These are phyloP conservation scores for Dipodascopsis tothii DNA, from an alignment of 805 yeast species.

Conservation along the genomic window DNA sequence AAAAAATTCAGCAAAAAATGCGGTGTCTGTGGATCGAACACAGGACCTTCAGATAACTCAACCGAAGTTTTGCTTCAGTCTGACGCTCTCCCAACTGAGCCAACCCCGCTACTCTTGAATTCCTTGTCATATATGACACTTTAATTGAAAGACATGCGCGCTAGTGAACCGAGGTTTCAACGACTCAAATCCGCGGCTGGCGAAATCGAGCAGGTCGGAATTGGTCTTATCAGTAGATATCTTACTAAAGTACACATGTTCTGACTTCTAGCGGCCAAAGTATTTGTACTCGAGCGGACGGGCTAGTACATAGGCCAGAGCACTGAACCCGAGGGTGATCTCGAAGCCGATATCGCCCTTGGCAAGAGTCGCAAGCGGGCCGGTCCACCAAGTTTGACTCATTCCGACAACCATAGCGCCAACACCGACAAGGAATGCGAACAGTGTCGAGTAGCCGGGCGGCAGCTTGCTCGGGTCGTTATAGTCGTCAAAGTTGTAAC, in stretches of 20 bases:
- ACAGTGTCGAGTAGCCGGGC: conserved; percentile 65
- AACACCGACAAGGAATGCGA: conserved; percentile 72
- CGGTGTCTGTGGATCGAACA: conserved; percentile 70
- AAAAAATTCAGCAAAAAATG: too few species aligned
- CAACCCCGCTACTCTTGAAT: too few species aligned
- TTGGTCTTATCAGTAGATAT: too few species aligned
- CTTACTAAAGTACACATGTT: too few species aligned
- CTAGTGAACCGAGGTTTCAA: too few species aligned
- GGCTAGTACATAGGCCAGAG: conserved; percentile 47
- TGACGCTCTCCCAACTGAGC: too few species aligned
- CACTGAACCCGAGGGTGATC: conserved; percentile 58
- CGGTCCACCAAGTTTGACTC: conserved; percentile 76
- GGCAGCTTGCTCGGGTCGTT: conserved; percentile 54
- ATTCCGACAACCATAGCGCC: conserved; percentile 83
- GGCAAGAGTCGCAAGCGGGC: conserved; percentile 49
- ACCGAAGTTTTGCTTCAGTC: too few species aligned
- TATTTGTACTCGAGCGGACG: conserved; percentile 65
- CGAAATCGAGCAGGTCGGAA: too few species aligned
- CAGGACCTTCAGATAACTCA: conserved; percentile 87
- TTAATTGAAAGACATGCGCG: too few species aligned
- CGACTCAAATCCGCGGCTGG: too few species aligned
- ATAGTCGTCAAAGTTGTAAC: conserved; percentile 59
- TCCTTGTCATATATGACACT: too few species aligned
- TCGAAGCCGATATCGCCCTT: conserved; percentile 89
- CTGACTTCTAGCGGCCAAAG: conserved; percentile 36